Evolutionary conservation across 805 yeast genomes (phyloP).

Genomic region (Wickerhamomyces rabaulensis): DNA sequence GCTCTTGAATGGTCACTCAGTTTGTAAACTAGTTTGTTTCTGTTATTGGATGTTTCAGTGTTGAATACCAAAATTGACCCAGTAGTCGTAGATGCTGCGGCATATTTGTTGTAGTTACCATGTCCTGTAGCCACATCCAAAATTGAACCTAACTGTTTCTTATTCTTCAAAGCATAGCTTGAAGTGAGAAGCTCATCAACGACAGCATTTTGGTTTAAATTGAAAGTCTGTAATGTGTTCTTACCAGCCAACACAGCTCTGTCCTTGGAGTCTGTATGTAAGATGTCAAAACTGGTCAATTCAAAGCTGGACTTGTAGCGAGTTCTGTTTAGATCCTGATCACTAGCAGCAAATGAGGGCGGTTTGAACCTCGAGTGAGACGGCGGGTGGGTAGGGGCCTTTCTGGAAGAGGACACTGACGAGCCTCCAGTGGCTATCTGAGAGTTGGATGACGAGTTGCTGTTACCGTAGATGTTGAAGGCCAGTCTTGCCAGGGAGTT

Average conservation of each 20-base stretch:
- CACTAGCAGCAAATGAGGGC: neutral
- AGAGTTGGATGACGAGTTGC: neutral
- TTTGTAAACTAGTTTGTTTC: conserved; percentile 25
- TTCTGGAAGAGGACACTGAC: conserved; percentile 5
- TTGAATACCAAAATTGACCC: conserved; percentile 39
- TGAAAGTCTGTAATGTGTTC: conserved; percentile 33
- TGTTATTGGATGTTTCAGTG: conserved; percentile 23
- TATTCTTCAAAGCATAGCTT: conserved; percentile 24
- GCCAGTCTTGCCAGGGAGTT: conserved; percentile 47
- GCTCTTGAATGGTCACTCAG: conserved; percentile 41
- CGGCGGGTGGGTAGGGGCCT: conserved; percentile 1
- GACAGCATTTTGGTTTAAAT: conserved; percentile 27
- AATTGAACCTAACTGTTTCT: conserved; percentile 33
- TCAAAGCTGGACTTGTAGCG: conserved; percentile 30
- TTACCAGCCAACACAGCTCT: conserved; percentile 37
- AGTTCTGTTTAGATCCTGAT: conserved; percentile 6
- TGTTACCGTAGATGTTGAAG: conserved; percentile 49
- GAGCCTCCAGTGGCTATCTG: conserved; percentile 8
- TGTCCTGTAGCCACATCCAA: conserved; percentile 40
- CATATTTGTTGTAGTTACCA: conserved; percentile 30
- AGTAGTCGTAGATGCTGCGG: conserved; percentile 41
- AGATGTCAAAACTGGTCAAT: conserved; percentile 16
- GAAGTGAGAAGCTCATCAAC: conserved; percentile 31
- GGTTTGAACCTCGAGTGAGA: neutral
- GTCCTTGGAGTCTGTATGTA: conserved; percentile 17